Percentiles rank a stretch among this genome's conserved stretches.
These are phyloP conservation scores for Phaeomoniella chlamydospora DNA, from an alignment of 2,329 filamentous ascomycete genomes.

Conservation along the genomic window DNA sequence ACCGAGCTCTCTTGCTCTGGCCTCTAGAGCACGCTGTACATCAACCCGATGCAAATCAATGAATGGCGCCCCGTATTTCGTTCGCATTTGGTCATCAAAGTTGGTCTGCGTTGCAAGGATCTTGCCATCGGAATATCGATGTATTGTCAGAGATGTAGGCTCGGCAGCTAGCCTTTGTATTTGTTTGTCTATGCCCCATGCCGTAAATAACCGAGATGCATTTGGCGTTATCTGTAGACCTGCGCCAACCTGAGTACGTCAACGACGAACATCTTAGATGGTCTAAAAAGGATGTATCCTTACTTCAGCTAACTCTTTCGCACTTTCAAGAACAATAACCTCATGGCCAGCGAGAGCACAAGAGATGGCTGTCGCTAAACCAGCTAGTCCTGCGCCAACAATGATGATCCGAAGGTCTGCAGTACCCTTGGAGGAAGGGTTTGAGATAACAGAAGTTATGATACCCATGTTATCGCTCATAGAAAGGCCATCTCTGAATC, in stretches of 20 bases:
- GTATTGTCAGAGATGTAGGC: slow-evolving; percentile 17
- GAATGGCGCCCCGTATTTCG: slow-evolving; percentile 43
- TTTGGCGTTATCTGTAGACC: slow-evolving; percentile 42
- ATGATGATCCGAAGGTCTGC: slow-evolving; percentile 15
- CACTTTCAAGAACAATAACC: slow-evolving; percentile 12
- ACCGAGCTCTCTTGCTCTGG: slow-evolving; percentile 37
- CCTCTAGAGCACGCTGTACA: slow-evolving; percentile 38
- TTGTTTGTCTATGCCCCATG: slow-evolving; percentile 14
- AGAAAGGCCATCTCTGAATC: no score
- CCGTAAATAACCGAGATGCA: slow-evolving; percentile 15
- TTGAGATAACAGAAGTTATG: no score
- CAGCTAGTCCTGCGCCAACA: slow-evolving; percentile 17
- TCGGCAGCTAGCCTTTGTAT: slow-evolving; percentile 17
- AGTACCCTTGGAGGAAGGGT: no score
- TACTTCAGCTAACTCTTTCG: slow-evolving; percentile 7
- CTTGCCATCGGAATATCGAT: slow-evolving; percentile 16
- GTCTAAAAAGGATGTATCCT: no score
- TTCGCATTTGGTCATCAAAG: slow-evolving; percentile 39
- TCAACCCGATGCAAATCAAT: slow-evolving; percentile 49
- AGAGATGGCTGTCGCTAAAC: slow-evolving; percentile 15
- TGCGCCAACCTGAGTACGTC: slow-evolving; percentile 49
- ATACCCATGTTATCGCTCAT: no score
- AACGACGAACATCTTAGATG: no score
- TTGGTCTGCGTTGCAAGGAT: slow-evolving; percentile 29
- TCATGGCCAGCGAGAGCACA: slow-evolving; percentile 12